phyloP scores from a whole-genome alignment of 2,329 filamentous ascomycete species.

The Penicillium sp. region DNA sequence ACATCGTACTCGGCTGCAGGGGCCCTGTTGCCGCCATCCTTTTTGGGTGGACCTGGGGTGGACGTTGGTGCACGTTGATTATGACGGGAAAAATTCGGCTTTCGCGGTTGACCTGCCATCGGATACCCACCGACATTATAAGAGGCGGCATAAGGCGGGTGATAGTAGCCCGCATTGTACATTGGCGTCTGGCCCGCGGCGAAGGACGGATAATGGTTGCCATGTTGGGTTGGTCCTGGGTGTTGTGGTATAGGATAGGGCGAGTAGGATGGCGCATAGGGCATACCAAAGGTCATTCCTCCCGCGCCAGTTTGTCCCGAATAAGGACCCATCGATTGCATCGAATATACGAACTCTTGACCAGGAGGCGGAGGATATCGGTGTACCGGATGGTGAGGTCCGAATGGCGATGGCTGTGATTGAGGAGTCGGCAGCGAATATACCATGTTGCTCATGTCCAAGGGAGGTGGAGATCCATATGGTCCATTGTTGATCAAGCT shows the following conservation, averaged over 20 bases:
- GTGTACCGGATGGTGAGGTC: conserved; percentile 24
- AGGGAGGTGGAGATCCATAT: conserved; percentile 20
- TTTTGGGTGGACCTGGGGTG: conserved; percentile 16
- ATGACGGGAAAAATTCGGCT: conserved; percentile 6
- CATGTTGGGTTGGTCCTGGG: conserved; percentile 11
- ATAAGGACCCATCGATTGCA: conserved; percentile 26
- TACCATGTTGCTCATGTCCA: conserved; percentile 29
- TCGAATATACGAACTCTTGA: conserved; percentile 29
- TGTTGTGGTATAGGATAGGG: conserved; percentile 28
- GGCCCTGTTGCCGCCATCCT: conserved; percentile 12
- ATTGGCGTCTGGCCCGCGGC: conserved; percentile 16
- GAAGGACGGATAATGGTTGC: conserved; percentile 21
- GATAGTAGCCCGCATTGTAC: conserved; percentile 27
- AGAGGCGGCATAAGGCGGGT: conserved; percentile 19
- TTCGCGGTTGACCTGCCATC: conserved; percentile 6
- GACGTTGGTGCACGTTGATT: not conserved
- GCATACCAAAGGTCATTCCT: conserved; percentile 22
- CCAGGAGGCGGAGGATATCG: conserved; percentile 23
- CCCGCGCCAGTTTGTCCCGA: conserved; percentile 14
- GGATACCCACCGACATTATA: conserved; percentile 17
- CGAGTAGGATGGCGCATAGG: conserved; percentile 25
- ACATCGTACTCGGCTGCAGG: conserved; percentile 27
- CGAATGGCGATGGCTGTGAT: conserved; percentile 21
- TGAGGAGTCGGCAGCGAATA: conserved; percentile 27
- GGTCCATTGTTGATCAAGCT: conserved; percentile 14